Evolutionary conservation across 768 basidiomycete species (phyloP).

Genomic region (Lactarius deliciosus): DNA sequence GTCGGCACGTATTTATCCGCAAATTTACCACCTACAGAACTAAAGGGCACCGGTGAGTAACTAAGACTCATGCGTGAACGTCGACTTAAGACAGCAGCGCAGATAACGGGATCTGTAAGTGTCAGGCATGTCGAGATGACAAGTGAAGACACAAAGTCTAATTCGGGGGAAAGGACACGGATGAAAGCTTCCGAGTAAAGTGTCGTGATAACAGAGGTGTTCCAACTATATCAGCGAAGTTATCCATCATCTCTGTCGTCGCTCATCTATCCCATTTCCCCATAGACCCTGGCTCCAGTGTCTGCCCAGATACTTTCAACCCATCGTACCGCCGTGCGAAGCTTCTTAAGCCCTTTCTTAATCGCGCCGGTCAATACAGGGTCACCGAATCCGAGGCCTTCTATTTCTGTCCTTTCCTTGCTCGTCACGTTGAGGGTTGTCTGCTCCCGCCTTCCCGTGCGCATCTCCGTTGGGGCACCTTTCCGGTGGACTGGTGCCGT

Average conservation of each 20-base stretch:
- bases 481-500: slow-evolving; percentile 9
- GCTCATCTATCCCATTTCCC: not conserved
- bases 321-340: slow-evolving; percentile 52
- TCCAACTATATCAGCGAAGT: not conserved
- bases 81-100: slow-evolving; percentile 65
- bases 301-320: slow-evolving; percentile 55
- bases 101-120: slow-evolving; percentile 93
- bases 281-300: slow-evolving; percentile 27
- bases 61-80: not conserved
- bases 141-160: slow-evolving; percentile 73
- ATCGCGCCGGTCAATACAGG: slow-evolving; percentile 49
- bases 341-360: slow-evolving; percentile 42
- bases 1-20: slow-evolving; percentile 58
- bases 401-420: slow-evolving; percentile 13
- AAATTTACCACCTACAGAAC: slow-evolving; percentile 56
- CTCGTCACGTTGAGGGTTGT: slow-evolving; percentile 8
- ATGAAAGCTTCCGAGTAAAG: slow-evolving; percentile 52
- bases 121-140: slow-evolving; percentile 69
- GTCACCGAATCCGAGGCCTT: slow-evolving; percentile 56
- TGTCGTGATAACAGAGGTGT: not conserved
- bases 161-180: slow-evolving; percentile 63
- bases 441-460: slow-evolving; percentile 20
- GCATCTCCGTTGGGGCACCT: slow-evolving; percentile 18
- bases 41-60: no score
- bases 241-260: no score